A percentile compares a stretch with the other conserved stretches of the same genome.
Conservation (phyloP, 2,329 filamentous ascomycete species). For the Penicillium freii region DNA sequence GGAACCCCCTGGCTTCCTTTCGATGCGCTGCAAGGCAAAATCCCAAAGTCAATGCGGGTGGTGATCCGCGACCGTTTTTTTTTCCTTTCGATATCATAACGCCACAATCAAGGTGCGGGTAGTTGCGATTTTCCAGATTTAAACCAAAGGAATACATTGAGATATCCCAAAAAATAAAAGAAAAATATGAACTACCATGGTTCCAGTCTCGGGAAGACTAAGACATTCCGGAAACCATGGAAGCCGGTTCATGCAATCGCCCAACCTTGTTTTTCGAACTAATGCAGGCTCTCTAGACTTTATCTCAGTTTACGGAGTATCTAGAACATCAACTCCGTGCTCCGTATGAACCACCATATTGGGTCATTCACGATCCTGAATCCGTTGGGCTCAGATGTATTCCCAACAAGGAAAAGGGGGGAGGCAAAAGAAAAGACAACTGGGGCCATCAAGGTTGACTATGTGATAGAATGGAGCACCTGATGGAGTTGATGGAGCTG, state of each 20-base stretch:
- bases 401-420: conserved; percentile 6
- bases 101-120: conserved; percentile 1
- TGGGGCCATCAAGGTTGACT: conserved; percentile 7
- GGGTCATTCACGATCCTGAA: conserved; percentile 6
- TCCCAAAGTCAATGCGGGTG: conserved; percentile 3
- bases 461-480: not conserved
- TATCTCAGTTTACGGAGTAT: not conserved
- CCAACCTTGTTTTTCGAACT: conserved; percentile 26
- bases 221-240: conserved; percentile 13
- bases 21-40: conserved; percentile 14
- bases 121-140: not conserved
- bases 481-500: not conserved
- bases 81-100: not conserved
- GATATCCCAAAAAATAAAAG: not conserved
- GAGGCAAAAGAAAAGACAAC: not conserved
- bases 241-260: conserved; percentile 27
- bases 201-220: conserved; percentile 6
- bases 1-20: conserved; percentile 1
- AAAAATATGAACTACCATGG: not conserved
- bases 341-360: conserved; percentile 12
- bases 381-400: not conserved
- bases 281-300: conserved; percentile 28
- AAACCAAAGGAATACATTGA: not conserved
- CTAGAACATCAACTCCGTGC: not conserved
- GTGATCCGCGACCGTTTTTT: conserved; percentile 8